A percentile compares a stretch with the other conserved stretches of the same genome.
phyloP scores from a whole-genome alignment of 2,329 filamentous ascomycete species.

The Nemania bipapillata region DNA sequence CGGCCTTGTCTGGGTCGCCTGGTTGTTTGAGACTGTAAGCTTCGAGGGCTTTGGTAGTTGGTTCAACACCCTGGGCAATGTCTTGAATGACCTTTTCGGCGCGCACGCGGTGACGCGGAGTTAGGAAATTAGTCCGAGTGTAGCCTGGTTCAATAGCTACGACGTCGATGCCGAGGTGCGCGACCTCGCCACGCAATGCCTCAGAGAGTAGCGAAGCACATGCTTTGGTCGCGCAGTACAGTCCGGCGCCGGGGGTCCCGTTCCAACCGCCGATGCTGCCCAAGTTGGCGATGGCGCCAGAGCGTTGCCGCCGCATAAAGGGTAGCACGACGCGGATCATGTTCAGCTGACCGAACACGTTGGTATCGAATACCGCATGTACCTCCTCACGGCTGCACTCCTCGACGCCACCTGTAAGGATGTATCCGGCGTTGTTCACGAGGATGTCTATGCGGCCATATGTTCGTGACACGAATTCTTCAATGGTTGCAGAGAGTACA shows the following conservation, averaged over 20 bases:
- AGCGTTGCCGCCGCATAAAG: conserved; percentile 55
- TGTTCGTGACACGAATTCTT: conserved; percentile 11
- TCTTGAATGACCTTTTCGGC: conserved; percentile 43
- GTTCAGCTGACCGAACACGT: conserved; percentile 62
- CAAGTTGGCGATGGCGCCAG: conserved; percentile 60
- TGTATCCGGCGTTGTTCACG: conserved; percentile 31
- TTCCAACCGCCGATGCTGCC: conserved; percentile 58
- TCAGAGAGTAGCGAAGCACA: conserved; percentile 58
- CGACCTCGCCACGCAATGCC: conserved; percentile 56
- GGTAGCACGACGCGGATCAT: conserved; percentile 61
- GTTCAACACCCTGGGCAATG: conserved; percentile 20
- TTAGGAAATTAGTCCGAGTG: conserved; percentile 62
- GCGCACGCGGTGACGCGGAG: conserved; percentile 48
- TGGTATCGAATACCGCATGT: conserved; percentile 58
- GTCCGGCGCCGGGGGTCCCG: conserved; percentile 53
- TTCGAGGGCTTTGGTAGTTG: conserved; percentile 39
- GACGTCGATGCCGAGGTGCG: conserved; percentile 57
- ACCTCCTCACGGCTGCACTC: conserved; percentile 53
- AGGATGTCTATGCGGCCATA: conserved; percentile 23
- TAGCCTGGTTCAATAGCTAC: conserved; percentile 62
- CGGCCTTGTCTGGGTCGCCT: conserved; percentile 56
- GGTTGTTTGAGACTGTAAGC: conserved; percentile 51
- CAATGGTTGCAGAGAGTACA: conserved; percentile 7
- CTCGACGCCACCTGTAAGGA: conserved; percentile 26
- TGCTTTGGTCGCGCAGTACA: conserved; percentile 61